These are phyloP conservation scores for Anethum foeniculum DNA, from an alignment of 140 eudicot species.

Conservation along the genomic window DNA sequence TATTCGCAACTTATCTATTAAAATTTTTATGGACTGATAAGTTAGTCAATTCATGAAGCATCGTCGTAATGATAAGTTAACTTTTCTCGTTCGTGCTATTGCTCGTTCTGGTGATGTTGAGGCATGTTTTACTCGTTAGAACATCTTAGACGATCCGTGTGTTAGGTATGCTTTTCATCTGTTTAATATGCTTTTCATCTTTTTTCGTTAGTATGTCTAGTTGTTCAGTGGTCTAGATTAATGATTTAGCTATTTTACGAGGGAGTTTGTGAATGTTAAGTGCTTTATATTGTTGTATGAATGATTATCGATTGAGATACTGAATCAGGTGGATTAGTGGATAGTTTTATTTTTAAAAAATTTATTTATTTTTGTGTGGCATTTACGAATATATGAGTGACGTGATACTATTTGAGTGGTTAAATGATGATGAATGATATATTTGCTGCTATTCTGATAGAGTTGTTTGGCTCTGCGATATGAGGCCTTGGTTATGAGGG, in stretches of 20 bases:
- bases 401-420: not conserved
- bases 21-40: not conserved
- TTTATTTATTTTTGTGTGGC: not conserved
- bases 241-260: not conserved
- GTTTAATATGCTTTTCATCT: not conserved
- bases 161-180: not conserved
- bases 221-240: not conserved
- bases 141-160: no score
- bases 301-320: not conserved
- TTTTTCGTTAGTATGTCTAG: not conserved
- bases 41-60: not conserved
- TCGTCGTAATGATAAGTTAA: no score
- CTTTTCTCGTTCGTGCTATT: no score
- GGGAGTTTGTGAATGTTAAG: not conserved
- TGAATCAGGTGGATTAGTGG: not conserved
- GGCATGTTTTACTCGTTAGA: no score
- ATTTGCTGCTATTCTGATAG: slow-evolving; percentile 25
- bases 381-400: not conserved
- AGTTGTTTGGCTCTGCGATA: slow-evolving; percentile 88
- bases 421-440: not conserved
- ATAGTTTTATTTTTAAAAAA: not conserved
- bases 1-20: no score
- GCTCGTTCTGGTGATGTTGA: no score
- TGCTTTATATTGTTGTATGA: not conserved
- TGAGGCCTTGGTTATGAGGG: slow-evolving; percentile 68